These are phyloP conservation scores for Solioccasus polychromus DNA, from an alignment of 768 basidiomycete species.

Conservation along the genomic window DNA sequence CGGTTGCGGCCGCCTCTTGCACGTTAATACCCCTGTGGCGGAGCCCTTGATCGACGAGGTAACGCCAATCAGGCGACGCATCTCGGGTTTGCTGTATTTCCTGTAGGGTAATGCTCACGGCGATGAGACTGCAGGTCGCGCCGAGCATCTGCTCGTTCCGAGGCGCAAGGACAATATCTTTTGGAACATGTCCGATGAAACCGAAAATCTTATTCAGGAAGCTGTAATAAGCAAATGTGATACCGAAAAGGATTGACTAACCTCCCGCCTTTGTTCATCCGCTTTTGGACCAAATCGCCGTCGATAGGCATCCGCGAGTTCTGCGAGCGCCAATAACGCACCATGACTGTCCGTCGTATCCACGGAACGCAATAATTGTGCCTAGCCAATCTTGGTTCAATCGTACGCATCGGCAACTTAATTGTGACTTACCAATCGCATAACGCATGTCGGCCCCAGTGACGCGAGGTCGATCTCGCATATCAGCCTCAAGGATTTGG, in stretches of 20 bases:
- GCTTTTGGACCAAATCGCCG: constrained; percentile 27
- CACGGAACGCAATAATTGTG: constrained; percentile 52
- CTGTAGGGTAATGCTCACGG: constrained; percentile 54
- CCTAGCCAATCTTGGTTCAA: constrained; percentile 37
- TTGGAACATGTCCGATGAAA: constrained; percentile 54
- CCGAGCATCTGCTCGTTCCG: constrained; percentile 70
- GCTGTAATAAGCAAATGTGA: constrained; percentile 3
- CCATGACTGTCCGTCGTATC: constrained; percentile 81
- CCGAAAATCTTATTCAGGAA: constrained; percentile 55
- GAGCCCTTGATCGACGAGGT: constrained; percentile 67
- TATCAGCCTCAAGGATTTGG: constrained; percentile 69
- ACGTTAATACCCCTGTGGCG: constrained; percentile 61
- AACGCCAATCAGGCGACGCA: constrained; percentile 55
- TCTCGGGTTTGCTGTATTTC: constrained; percentile 44
- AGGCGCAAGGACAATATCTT: constrained; percentile 56
- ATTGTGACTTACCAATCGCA: constrained; percentile 50
- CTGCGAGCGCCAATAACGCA: constrained; percentile 66
- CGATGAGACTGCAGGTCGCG: constrained; percentile 71
- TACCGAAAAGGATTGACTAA: constrained; percentile 23
- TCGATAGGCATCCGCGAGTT: constrained; percentile 64
- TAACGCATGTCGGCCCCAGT: constrained; percentile 49
- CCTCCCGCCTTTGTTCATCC: constrained; percentile 43
- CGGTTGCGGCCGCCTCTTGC: constrained; percentile 74
- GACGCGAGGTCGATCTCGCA: constrained; percentile 55
- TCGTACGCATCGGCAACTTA: constrained; percentile 7